A percentile compares a stretch with the other conserved stretches of the same genome.
phyloP scores from a whole-genome alignment of 1,284 basidiomycete species.

The Austroboletus novae-zelandiae region DNA sequence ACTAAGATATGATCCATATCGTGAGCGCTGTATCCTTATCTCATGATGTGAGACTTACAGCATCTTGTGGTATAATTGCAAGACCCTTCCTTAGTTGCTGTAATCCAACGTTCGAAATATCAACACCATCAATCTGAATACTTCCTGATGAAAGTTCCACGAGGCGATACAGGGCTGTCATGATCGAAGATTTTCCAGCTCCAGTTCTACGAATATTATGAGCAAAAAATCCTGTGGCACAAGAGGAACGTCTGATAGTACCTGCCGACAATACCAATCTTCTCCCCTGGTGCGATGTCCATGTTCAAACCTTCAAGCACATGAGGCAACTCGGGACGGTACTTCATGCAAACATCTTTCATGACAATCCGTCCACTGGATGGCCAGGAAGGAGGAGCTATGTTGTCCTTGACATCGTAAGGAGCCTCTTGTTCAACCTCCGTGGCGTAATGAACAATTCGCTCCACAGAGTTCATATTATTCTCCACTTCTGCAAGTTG shows the following conservation, averaged over 20 bases:
- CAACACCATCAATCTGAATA: conserved; percentile 64
- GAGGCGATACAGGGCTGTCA: conserved; percentile 54
- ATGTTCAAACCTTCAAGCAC: conserved; percentile 70
- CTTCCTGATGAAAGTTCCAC: conserved; percentile 67
- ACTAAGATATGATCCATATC: conserved; percentile 2
- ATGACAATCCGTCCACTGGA: conserved; percentile 58
- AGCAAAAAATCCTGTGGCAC: background rate
- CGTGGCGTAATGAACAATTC: conserved; percentile 75
- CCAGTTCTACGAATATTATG: conserved; percentile 50
- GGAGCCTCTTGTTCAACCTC: conserved; percentile 66
- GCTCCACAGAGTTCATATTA: conserved; percentile 90
- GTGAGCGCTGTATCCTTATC: background rate
- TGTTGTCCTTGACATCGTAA: conserved; percentile 57
- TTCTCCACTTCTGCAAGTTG: conserved; percentile 88
- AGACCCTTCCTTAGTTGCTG: conserved; percentile 62
- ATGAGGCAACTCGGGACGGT: conserved; percentile 68
- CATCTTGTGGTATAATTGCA: conserved; percentile 92
- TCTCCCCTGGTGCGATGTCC: conserved; percentile 73
- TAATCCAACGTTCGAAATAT: conserved; percentile 67
- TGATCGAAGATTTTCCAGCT: conserved; percentile 74
- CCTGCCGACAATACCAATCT: conserved; percentile 84
- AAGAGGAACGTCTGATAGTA: conserved; percentile 15
- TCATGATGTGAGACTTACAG: conserved; percentile 44
- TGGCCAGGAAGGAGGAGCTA: conserved; percentile 70
- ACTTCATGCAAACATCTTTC: conserved; percentile 62